Percentiles rank a stretch among this genome's conserved stretches.
Conservation (phyloP, 805 yeast species). For the Yamadazyma philogaea region DNA sequence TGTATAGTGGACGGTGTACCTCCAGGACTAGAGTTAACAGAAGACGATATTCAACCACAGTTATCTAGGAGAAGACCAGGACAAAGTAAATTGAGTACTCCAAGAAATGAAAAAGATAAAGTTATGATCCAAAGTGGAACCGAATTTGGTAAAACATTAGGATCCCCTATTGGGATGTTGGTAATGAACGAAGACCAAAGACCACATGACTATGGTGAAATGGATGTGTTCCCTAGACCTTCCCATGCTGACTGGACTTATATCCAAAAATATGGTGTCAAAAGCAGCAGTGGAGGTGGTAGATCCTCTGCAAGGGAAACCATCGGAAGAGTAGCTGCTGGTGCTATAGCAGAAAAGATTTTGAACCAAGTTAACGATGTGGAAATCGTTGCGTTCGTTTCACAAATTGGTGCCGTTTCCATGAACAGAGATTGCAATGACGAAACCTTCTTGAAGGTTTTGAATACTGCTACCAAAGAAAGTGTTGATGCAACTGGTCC, state of each 20-base stretch:
- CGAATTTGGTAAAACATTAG: conserved; percentile 84
- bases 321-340: conserved; percentile 98
- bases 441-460: conserved; percentile 59
- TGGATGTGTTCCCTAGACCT: conserved; percentile 94
- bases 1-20: conserved; percentile 99
- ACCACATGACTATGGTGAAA: conserved; percentile 93
- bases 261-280: conserved; percentile 82
- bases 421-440: conserved; percentile 72
- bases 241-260: conserved; percentile 98
- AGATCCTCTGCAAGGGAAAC: conserved; percentile 97
- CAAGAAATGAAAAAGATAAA: conserved; percentile 90
- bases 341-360: conserved; percentile 95
- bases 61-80: conserved; percentile 97
- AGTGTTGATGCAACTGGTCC: conserved; percentile 85
- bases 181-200: conserved; percentile 94
- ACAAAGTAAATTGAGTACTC: conserved; percentile 87
- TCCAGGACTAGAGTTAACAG: conserved; percentile 84
- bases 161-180: conserved; percentile 93
- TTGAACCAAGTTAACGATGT: conserved; percentile 72
- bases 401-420: conserved; percentile 80
- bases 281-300: conserved; percentile 97
- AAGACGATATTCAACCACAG: conserved; percentile 92
- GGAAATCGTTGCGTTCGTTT: conserved; percentile 94
- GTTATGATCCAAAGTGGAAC: conserved; percentile 95
- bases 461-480: conserved; percentile 81